Base-by-base conservation (phyloP, 208 protist species). In the Leishmania guyanensis region DNA sequence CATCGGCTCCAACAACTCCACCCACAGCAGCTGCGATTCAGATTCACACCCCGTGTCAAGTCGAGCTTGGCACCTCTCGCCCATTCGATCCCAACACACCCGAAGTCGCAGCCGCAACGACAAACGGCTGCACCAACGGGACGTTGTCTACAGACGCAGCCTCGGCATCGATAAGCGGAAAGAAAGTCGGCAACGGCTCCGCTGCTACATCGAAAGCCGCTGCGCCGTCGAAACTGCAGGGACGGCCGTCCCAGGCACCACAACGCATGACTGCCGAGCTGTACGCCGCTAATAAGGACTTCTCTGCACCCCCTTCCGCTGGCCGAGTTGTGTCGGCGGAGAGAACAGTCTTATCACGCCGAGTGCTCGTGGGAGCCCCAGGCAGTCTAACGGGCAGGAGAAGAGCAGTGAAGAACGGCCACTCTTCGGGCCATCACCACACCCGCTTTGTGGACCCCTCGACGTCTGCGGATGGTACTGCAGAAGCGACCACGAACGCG, bases 21-120 rank as follows among this genome's bases (percentile, higher is more conserved):
- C 12, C 78, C 17, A 50, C 43, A 39, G 8, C 53, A 17, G 50
- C 79, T 5, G 14, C 58, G 43, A 46, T 84, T 39, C 68, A 77
- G 16, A 72, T 80, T 26, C 60, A 84, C 81, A 62, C 43, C 2
- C 81, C 81, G n/a, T 77, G 80, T 53, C 81, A 80, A 48, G 70
- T 74, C 3, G 81, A 84, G 29, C 8, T 43, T 22, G 60, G 53
- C 36, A 68, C 81, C 2, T 76, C 70, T 0, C 81, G 60, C 51
- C 76, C 50, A 9, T 54, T 43, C 48, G 20, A 60, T 33, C 1
- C 17, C 48, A 6, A 53, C 20, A 29, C 66, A 33, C 43, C 43
- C 43, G 43, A 46, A 46, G 46, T 62, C 26, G 14, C 65, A 51
- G 54, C 60, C 43, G 12, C 60, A 39, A 36, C 53, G 29, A 39